Evolutionary conservation across 2,329 filamentous ascomycete genomes (phyloP).

Genomic region (Pseudocercospora fijiensis): DNA sequence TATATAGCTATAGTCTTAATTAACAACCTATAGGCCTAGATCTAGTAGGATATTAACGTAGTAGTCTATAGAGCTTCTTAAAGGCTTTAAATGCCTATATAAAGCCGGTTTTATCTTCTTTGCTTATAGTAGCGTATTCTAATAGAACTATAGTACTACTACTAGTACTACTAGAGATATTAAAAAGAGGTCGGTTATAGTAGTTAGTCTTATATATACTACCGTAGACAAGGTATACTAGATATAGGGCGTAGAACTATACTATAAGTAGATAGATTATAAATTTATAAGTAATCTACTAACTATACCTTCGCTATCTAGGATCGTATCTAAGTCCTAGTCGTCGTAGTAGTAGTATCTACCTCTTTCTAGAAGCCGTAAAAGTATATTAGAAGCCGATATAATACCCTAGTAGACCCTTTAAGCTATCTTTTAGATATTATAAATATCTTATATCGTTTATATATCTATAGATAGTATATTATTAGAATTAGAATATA

Average conservation of each 20-base stretch:
- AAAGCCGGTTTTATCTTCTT: neutral
- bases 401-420: neutral
- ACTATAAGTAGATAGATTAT: neutral
- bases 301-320: too few relatives aligned
- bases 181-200: neutral
- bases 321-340: neutral
- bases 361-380: neutral
- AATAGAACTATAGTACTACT: neutral
- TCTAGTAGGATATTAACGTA: neutral
- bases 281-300: neutral
- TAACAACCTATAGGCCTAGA: neutral
- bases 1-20: constrained; percentile 1
- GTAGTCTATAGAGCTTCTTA: constrained; percentile 2
- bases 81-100: neutral
- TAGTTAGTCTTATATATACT: neutral
- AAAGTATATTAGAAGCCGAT: neutral
- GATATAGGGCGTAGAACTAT: neutral
- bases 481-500: too few relatives aligned
- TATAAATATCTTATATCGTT: neutral
- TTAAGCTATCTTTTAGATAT: neutral
- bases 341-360: neutral
- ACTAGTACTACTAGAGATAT: neutral
- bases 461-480: neutral
- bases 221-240: neutral
- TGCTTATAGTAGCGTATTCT: neutral